Base-by-base conservation (phyloP, 2,329 filamentous ascomycete genomes). In the Metarhizium rileyi region DNA sequence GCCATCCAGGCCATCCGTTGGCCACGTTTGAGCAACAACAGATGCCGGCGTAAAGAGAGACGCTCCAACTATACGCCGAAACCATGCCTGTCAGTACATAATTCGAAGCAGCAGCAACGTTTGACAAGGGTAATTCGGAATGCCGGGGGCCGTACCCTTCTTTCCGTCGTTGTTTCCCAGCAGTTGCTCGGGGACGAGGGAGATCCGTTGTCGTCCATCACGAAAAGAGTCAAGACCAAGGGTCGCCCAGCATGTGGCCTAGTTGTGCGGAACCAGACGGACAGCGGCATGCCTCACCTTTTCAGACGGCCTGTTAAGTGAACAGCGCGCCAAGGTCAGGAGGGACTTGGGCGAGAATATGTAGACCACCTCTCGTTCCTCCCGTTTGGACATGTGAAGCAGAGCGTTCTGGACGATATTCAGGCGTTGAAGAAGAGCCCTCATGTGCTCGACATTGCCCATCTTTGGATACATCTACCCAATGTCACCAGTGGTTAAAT, bases 391-490 rank as follows among this genome's bases (percentile, higher is more conserved):
- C 74, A 86, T 49, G 57, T 88, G 48, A 77, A 84, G 50, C 65
- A 76, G 56, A 84, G 80, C 6, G 81, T 90, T 0, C 70, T 68
- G 53, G 75, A 82, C 36, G 86, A 91, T 64, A 76, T 93, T 0
- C 67, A 68, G 44, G 80, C 79, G 55, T 60, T 93, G 55, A 79
- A 76, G 64, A 70, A 64, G 46, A 78, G 72, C 44, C 76, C 76
- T 48, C 70, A 84, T 16, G 72, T 90, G 5, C 70, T 82, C 20
- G 71, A 81, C 25, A 75, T 87, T n/a, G 3, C 66, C 68, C 0
- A 73, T 90, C 43, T 85, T 77, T 5, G 87, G 87, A 1, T 91
- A 86, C 78, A 68, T 90, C 2, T 90, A 90, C 67, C n/a, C n/a
- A 82, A 90, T 58, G 84, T 90, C 40, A 80, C 87, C 70, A 88